Base-by-base conservation (phyloP, 257 asterid species). In the Ilex aquifolium region DNA sequence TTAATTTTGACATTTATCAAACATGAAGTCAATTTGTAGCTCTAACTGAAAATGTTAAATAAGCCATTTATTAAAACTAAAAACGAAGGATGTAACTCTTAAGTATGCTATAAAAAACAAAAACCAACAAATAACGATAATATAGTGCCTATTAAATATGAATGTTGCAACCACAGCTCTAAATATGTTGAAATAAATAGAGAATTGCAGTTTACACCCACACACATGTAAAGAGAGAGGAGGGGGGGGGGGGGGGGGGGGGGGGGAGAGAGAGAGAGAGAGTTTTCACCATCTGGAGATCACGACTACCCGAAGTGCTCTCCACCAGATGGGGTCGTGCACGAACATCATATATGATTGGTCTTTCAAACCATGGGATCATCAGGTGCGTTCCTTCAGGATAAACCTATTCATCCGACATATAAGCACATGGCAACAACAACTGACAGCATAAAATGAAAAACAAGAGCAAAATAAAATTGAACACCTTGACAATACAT, bases 321-420 rank as follows among this genome's bases (percentile, higher is more conserved):
- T 91, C 97, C 69, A 91, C 96, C 14, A 88, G 72, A 67, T 88
- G 86, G 56, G 97, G 91, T 63, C 95, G 88, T n/a, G 97, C 97
- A 40, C 97, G 91, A 31, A 90, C 97, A 79, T 90, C 97, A 74
- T 90, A 90, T 54, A 90, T 84, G 27, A 70, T 68, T 57, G 96
- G 96, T 75, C 97, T 88, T 70, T 90, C 97, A 59, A 90, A 85
- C 97, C 97, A 90, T 55, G 97, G 97, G 56, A 86, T 63, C 93
- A 90, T 84, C 69, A 90, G 68, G 71, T 90, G 97, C 15, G 97
- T 90, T 65, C 97, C 96, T 83, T 90, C 95, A 55, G 96, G 97
- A 75, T 88, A 90, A 16, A 88, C 96, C 95, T 88, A 62, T 13
- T 69, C 6, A 55, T 69, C 60, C 46, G 48, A 55, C 56, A 72